These are phyloP conservation scores for Xylaria sp. DNA, from an alignment of 2,329 filamentous ascomycete genomes.

Conservation along the genomic window DNA sequence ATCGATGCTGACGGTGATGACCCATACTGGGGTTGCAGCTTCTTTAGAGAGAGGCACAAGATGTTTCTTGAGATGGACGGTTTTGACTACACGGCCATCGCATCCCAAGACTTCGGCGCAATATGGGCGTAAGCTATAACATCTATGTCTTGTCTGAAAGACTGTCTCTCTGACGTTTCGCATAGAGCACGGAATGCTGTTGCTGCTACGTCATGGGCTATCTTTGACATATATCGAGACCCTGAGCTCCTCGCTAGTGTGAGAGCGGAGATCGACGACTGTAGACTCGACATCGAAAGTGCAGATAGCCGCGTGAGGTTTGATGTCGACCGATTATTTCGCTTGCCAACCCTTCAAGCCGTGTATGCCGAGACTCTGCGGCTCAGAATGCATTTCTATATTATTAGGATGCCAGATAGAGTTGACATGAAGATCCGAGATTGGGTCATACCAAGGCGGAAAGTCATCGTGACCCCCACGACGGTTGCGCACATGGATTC, in stretches of 20 bases:
- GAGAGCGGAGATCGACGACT: conserved; percentile 28
- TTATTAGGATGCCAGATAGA: conserved; percentile 44
- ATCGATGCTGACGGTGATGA: conserved; percentile 41
- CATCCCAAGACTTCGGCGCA: conserved; percentile 43
- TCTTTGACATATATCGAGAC: conserved; percentile 44
- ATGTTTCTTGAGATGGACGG: conserved; percentile 45
- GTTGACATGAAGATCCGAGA: conserved; percentile 41
- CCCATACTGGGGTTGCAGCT: conserved; percentile 44
- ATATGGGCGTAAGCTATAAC: conserved; percentile 44
- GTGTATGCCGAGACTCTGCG: conserved; percentile 47
- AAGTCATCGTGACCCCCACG: conserved; percentile 42
- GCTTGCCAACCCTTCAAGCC: conserved; percentile 43
- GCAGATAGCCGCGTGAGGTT: conserved; percentile 38
- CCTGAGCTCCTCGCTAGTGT: conserved; percentile 40
- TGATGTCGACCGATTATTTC: conserved; percentile 40
- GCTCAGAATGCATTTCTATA: conserved; percentile 47
- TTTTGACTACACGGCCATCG: conserved; percentile 42
- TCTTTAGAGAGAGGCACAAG: conserved; percentile 42
- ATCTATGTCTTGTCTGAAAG: background rate
- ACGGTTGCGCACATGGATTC: conserved; percentile 47
- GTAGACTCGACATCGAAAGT: conserved; percentile 21
- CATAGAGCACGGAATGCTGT: conserved; percentile 42
- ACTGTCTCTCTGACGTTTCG: conserved; percentile 25
- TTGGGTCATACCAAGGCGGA: conserved; percentile 38
- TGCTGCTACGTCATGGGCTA: conserved; percentile 39